Evolutionary conservation across 352 stramenopile genomes (phyloP).

Genomic region (Pythium sp.): DNA sequence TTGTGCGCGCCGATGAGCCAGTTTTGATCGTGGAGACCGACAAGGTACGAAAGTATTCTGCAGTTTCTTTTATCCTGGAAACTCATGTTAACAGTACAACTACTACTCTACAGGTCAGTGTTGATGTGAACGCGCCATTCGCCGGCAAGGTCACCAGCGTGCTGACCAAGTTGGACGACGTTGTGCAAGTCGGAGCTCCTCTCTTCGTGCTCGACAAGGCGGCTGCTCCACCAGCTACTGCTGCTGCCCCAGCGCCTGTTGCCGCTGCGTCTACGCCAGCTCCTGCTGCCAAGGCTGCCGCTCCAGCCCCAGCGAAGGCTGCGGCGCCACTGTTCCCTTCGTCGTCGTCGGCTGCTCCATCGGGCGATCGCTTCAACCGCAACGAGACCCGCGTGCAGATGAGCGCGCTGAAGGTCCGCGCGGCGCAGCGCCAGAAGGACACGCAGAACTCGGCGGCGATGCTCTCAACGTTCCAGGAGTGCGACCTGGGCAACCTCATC

Average conservation of each 20-base stretch:
- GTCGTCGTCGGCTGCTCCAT: slow-evolving; percentile 5
- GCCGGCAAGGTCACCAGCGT: slow-evolving; percentile 91
- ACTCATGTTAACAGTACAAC: background rate
- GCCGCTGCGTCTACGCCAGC: slow-evolving; percentile 20
- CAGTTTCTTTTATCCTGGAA: background rate
- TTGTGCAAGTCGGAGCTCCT: slow-evolving; percentile 92
- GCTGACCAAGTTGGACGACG: slow-evolving; percentile 93
- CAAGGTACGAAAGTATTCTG: slow-evolving; percentile 79
- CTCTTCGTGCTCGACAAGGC: slow-evolving; percentile 92
- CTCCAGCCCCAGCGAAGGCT: slow-evolving; percentile 19
- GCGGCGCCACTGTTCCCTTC: slow-evolving; percentile 10
- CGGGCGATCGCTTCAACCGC: slow-evolving; percentile 39
- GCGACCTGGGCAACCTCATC: slow-evolving; percentile 96
- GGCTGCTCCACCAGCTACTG: slow-evolving; percentile 24
- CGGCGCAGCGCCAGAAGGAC: slow-evolving; percentile 96
- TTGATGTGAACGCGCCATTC: slow-evolving; percentile 91
- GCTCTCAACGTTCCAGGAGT: slow-evolving; percentile 99
- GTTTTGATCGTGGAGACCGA: slow-evolving; percentile 98
- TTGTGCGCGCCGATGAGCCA: slow-evolving; percentile 94
- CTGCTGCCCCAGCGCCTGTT: slow-evolving; percentile 14
- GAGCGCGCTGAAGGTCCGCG: slow-evolving; percentile 94
- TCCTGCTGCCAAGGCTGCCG: slow-evolving; percentile 25
- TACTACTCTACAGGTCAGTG: slow-evolving; percentile 53
- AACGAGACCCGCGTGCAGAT: slow-evolving; percentile 91
- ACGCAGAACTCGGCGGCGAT: slow-evolving; percentile 98